Evolutionary conservation across 768 basidiomycete genomes (phyloP).

Genomic region (Hygrophoropsis aurantiaca): DNA sequence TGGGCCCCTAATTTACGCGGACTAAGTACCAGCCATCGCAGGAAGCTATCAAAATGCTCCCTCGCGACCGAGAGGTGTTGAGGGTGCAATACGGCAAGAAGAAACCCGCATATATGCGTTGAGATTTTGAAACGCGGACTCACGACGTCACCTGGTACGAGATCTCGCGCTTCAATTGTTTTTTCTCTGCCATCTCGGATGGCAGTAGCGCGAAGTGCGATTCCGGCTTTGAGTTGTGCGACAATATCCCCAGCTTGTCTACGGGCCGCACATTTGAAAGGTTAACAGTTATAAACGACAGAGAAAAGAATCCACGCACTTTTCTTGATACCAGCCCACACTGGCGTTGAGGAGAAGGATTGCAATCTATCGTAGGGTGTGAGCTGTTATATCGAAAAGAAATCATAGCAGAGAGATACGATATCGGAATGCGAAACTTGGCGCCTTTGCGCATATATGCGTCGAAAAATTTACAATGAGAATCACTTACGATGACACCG

Average conservation of each 20-base stretch:
- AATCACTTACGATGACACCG: constrained; percentile 42
- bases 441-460: neutral
- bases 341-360: constrained; percentile 43
- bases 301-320: constrained; percentile 15
- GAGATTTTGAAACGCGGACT: neutral
- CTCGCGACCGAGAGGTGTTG: too few species aligned
- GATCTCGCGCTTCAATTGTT: constrained; percentile 43
- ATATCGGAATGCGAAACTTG: too few species aligned
- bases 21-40: too few species aligned
- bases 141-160: constrained; percentile 45
- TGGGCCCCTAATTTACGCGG: too few species aligned
- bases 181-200: constrained; percentile 41
- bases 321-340: constrained; percentile 49
- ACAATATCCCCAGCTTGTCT: constrained; percentile 48
- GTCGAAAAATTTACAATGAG: neutral
- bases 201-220: constrained; percentile 40
- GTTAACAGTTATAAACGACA: too few species aligned
- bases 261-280: neutral
- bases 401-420: too few species aligned
- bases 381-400: too few species aligned
- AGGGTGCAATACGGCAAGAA: too few species aligned
- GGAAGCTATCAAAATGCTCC: too few species aligned
- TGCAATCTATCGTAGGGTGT: constrained; percentile 37
- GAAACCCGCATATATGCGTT: neutral
- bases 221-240: constrained; percentile 47